Conservation (phyloP, 2,329 filamentous ascomycete species). For the Fusarium mangiferae region DNA sequence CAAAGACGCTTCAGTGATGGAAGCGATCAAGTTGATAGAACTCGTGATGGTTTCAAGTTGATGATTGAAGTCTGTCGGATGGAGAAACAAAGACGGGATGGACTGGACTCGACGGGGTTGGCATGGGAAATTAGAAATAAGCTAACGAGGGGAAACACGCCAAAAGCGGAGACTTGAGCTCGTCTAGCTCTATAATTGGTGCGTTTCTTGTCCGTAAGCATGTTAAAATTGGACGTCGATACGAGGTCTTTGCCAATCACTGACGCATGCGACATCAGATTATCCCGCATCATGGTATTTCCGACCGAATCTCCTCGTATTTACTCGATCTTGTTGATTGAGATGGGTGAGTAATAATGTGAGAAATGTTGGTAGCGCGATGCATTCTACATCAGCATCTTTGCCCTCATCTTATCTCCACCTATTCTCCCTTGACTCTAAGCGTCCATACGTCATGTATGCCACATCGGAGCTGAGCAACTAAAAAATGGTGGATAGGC, state of each 20-base stretch:
- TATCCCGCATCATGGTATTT: neutral
- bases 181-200: neutral
- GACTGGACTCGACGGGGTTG: neutral
- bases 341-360: neutral
- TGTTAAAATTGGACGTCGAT: neutral
- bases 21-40: neutral
- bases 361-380: neutral
- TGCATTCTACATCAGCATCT: neutral
- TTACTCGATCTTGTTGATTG: neutral
- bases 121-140: constrained; percentile 1
- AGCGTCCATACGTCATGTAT: neutral
- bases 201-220: neutral
- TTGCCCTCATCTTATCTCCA: too few relatives aligned
- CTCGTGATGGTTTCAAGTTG: neutral
- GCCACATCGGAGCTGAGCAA: neutral
- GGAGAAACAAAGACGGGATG: neutral
- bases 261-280: neutral
- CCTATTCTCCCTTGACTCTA: neutral
- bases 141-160: constrained; percentile 1
- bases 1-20: neutral
- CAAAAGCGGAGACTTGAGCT: neutral
- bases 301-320: neutral
- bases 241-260: constrained; percentile 4
- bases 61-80: neutral
- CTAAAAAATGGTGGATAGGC: neutral